These are phyloP conservation scores for Aspergillus piperis DNA, from an alignment of 2,329 filamentous ascomycete species.

Conservation along the genomic window DNA sequence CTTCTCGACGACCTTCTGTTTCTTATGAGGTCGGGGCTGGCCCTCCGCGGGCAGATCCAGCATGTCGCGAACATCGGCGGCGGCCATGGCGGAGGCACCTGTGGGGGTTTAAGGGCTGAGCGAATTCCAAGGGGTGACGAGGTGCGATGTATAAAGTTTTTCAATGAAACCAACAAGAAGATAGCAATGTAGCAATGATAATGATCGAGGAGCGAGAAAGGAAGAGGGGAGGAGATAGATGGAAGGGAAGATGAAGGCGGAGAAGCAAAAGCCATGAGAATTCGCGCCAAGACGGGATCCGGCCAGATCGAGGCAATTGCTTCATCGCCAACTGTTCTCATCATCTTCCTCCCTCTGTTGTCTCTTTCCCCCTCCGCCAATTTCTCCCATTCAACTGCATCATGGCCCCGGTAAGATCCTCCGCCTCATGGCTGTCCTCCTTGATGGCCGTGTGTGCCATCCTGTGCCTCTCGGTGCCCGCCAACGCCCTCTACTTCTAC, in stretches of 20 bases:
- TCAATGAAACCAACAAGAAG: not conserved
- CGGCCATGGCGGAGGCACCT: slow-evolving; percentile 48
- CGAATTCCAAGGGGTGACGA: not conserved
- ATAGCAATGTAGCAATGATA: not conserved
- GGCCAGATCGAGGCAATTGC: slow-evolving; percentile 26
- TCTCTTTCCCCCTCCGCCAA: not conserved
- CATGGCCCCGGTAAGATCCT: slow-evolving; percentile 41
- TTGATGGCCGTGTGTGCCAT: slow-evolving; percentile 66
- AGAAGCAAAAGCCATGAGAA: slow-evolving; percentile 16
- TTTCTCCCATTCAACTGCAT: slow-evolving; percentile 5
- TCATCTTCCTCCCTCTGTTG: slow-evolving; percentile 8
- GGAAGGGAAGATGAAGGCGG: slow-evolving; percentile 11
- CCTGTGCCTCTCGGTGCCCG: slow-evolving; percentile 60
- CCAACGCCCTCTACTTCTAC: slow-evolving; percentile 92
- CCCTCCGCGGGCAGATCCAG: slow-evolving; percentile 73
- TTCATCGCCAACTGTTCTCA: slow-evolving; percentile 16
- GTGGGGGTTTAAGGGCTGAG: not conserved
- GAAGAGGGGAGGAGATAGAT: slow-evolving; percentile 5
- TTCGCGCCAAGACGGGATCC: slow-evolving; percentile 30
- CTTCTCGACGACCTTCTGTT: slow-evolving; percentile 67
- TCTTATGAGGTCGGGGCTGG: slow-evolving; percentile 66
- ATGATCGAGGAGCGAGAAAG: slow-evolving; percentile 13
- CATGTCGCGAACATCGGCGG: slow-evolving; percentile 83
- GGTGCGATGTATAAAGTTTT: rapidly evolving
- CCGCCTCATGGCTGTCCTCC: slow-evolving; percentile 42